phyloP scores from a whole-genome alignment of 2,329 filamentous ascomycete genomes.

The Lecanicillium sp. region DNA sequence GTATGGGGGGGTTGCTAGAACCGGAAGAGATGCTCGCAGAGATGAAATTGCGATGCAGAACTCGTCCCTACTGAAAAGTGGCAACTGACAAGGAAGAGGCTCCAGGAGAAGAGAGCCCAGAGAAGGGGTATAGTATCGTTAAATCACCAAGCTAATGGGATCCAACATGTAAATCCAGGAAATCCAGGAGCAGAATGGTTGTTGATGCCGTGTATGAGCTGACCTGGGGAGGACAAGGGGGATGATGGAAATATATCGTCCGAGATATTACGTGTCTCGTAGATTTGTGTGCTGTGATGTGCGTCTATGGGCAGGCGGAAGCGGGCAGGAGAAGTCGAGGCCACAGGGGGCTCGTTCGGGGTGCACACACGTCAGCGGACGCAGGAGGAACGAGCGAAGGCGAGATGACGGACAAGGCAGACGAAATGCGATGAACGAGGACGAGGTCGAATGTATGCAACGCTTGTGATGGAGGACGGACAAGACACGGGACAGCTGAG shows the following conservation, averaged over 20 bases:
- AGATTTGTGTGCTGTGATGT: neutral
- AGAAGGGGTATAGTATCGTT: neutral
- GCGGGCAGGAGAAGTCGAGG: slow-evolving; percentile 3
- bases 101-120: slow-evolving; percentile 2
- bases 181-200: neutral
- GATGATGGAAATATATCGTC: too few species aligned
- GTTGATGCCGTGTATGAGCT: neutral
- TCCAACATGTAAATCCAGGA: neutral
- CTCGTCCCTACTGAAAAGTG: slow-evolving; percentile 9
- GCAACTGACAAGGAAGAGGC: slow-evolving; percentile 5
- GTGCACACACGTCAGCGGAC: slow-evolving; percentile 8
- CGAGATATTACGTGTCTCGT: slow-evolving; percentile 13
- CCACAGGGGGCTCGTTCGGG: slow-evolving; percentile 3
- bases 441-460: slow-evolving; percentile 1
- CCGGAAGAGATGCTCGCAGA: slow-evolving; percentile 2
- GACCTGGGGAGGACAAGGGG: neutral
- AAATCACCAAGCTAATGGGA: slow-evolving; percentile 14
- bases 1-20: slow-evolving; percentile 2
- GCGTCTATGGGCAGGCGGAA: slow-evolving; percentile 3
- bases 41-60: neutral
- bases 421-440: slow-evolving; percentile 3
- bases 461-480: slow-evolving; percentile 2
- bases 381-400: slow-evolving; percentile 1
- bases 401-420: slow-evolving; percentile 1
- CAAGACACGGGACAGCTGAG: neutral